Base-by-base conservation (phyloP, 2,329 filamentous ascomycete species). In the Orbilia ellipsospora region DNA sequence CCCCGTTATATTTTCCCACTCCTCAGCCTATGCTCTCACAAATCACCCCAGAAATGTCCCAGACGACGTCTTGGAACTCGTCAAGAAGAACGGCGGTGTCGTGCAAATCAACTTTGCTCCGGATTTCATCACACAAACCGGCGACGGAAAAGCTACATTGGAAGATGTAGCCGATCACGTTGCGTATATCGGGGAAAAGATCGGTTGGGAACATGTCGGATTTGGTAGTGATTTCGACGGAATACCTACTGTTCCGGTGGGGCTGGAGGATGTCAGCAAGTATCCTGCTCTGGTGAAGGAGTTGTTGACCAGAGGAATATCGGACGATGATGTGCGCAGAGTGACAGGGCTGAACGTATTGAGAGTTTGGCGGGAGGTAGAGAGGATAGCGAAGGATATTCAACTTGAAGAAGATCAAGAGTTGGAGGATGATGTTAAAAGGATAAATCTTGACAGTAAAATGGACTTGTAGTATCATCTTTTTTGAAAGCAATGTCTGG, bases 41-140 rank as follows among this genome's bases (percentile, higher is more conserved):
- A 92, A 92, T 6, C 93, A 97, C 82, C 92, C 93, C 8, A 88
- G 94, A 40, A 98, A 98, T 79, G 94, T 96, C 6, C 92, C 92
- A 0, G 93, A 98, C 78, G 87, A 94, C 67, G 88, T 97, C 13
- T 84, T 98, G 6, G 83, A 90, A 45, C 84, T 95, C 0, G 91
- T 97, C 44, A 92, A 92, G 81, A 82, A 88, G 79, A 88, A 87
- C 1, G 88, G 90, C 77, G 91, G 90, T 2, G 80, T 98, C 8
- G 92, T 97, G 63, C 96, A 97, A 93, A 88, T 97, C 77, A 97
- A 96, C 81, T 96, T 97, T 80, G 85, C 88, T 15, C 92, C 93
- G 0, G 89, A 89, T 16, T 97, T 97, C 81, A 88, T 97, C 8
- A 84, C 86, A 0, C 85, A 87, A 36, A 84, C 86, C 2, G 83